Evolutionary conservation across 2,329 filamentous ascomycete genomes (phyloP), one percentile per base, ranked within the genome.

Genomic region (Aspergillus texensis): DNA sequence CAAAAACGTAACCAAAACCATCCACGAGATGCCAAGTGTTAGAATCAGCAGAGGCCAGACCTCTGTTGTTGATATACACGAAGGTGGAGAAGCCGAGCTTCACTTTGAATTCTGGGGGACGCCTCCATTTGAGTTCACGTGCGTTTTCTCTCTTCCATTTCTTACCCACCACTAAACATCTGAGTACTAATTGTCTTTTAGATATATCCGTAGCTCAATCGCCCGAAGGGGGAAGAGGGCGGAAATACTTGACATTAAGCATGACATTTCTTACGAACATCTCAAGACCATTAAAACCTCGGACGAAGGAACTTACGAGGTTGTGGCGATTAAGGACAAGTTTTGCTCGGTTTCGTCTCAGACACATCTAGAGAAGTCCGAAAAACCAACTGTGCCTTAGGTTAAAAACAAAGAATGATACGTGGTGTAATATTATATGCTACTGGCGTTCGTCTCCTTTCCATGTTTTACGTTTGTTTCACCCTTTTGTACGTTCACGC

Each of bases 221-320:
- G 89, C 89, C n/a, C 79, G 81, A 63, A 93, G 89, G 80, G 90
- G 91, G 1, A 91, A 93, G 77, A 91, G 89, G 74, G 88, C 90
- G 43, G 85, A 89, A 71, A 87, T 99, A 39, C 84, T 99, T 21
- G 96, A 99, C 81, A 97, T 96, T 68, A 88, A 92, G 70, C 93
- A 95, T 69, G 94, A 97, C 71, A 84, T 91, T 21, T 94, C 91
- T 56, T 87, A 94, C 66, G 92, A 96, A 72, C 86, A 92, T 76
- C 89, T 82, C 72, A 94, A 96, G 84, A 87, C 88, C 30, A 87
- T 98, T 71, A 89, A 89, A 71, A 93, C 94, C 30, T 93, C 90
- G 70, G 92, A 97, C 75, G 95, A 98, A 83, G 95, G 95, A 57
- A 97, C 93, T 69, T 99, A 99, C 75, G 95, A 99, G 81, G 94